A percentile compares a stretch with the other conserved stretches of the same genome.
phyloP scores from a whole-genome alignment of 1,284 basidiomycete genomes.

The Ustilago shanxiensis region DNA sequence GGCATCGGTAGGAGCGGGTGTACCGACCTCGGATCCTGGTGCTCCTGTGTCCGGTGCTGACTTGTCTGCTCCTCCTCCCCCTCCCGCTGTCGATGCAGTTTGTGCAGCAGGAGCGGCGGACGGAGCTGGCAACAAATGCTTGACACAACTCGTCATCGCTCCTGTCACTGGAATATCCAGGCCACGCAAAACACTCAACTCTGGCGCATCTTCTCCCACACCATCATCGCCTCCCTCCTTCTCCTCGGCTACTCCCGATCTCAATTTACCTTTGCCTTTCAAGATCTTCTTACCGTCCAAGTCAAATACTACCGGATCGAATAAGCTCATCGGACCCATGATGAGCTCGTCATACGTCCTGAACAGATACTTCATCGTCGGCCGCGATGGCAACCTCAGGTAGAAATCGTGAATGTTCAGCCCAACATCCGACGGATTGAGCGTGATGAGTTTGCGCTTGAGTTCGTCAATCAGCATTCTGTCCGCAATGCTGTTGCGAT shows the following conservation, averaged over 20 bases:
- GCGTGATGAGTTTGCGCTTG: slow-evolving; percentile 65
- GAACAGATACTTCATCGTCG: slow-evolving; percentile 88
- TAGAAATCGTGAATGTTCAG: slow-evolving; percentile 79
- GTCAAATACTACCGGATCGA: slow-evolving; percentile 90
- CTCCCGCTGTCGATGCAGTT: slow-evolving; percentile 14
- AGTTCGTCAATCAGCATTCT: slow-evolving; percentile 60
- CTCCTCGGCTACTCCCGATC: slow-evolving; percentile 26
- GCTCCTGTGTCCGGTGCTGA: slow-evolving; percentile 29
- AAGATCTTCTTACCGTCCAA: slow-evolving; percentile 79
- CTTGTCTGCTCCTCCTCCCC: slow-evolving; percentile 16
- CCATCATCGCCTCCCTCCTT: slow-evolving; percentile 55
- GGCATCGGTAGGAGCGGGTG: slow-evolving; percentile 32
- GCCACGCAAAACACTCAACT: slow-evolving; percentile 28
- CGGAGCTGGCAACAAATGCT: slow-evolving; percentile 50
- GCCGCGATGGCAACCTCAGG: slow-evolving; percentile 78
- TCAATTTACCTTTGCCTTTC: slow-evolving; percentile 31
- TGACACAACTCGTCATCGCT: slow-evolving; percentile 60
- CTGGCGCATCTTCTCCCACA: slow-evolving; percentile 44
- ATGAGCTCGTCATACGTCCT: slow-evolving; percentile 96
- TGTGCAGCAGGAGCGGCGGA: slow-evolving; percentile 27
- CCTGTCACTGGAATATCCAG: slow-evolving; percentile 55
- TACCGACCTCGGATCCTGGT: slow-evolving; percentile 32
- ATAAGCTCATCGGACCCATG: slow-evolving; percentile 90
- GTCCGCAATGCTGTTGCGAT: slow-evolving; percentile 56
- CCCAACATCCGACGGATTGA: slow-evolving; percentile 66